A percentile compares a stretch with the other conserved stretches of the same genome.
phyloP scores from a whole-genome alignment of 2,329 filamentous ascomycete genomes.

The Laburnicola sp. region DNA sequence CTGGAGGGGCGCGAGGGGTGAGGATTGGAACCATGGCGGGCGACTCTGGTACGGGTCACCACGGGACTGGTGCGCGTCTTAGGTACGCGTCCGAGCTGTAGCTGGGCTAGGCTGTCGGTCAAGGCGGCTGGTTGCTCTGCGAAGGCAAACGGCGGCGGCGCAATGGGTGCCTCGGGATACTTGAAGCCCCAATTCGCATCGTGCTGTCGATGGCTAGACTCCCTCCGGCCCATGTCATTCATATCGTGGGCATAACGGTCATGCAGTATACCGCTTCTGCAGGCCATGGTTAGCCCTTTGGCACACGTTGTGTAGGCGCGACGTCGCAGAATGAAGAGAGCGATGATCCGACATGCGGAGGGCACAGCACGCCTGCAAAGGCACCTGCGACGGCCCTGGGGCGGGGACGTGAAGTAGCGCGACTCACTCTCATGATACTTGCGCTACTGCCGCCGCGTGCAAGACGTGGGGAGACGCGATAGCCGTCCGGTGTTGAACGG shows the following conservation, averaged over 20 bases:
- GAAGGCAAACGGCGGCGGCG: conserved; percentile 33
- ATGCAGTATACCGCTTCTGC: conserved; percentile 25
- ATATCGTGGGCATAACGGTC: conserved; percentile 44
- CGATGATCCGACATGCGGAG: conserved; percentile 9
- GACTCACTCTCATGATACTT: conserved; percentile 44
- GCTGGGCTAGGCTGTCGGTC: conserved; percentile 27
- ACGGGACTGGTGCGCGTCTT: conserved; percentile 42
- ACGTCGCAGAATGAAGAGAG: conserved; percentile 2
- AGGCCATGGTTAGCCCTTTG: conserved; percentile 28
- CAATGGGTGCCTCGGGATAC: conserved; percentile 28
- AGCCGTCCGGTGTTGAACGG: conserved; percentile 9
- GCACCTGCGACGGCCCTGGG: conserved; percentile 27
- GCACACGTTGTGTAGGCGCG: conserved; percentile 1
- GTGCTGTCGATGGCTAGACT: conserved; percentile 36
- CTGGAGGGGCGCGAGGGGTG: conserved; percentile 36
- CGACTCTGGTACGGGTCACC: conserved; percentile 38
- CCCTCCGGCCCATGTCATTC: conserved; percentile 39
- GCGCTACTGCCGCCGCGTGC: conserved; percentile 25
- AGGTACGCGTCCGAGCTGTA: conserved; percentile 31
- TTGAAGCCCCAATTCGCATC: conserved; percentile 32
- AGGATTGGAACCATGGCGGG: conserved; percentile 43
- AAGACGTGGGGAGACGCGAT: conserved; percentile 12
- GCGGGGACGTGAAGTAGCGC: conserved; percentile 13
- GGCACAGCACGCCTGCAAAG: conserved; percentile 13
- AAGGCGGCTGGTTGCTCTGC: conserved; percentile 30